phyloP scores from a whole-genome alignment of 768 basidiomycete species.

The Crepidotus variabilis region DNA sequence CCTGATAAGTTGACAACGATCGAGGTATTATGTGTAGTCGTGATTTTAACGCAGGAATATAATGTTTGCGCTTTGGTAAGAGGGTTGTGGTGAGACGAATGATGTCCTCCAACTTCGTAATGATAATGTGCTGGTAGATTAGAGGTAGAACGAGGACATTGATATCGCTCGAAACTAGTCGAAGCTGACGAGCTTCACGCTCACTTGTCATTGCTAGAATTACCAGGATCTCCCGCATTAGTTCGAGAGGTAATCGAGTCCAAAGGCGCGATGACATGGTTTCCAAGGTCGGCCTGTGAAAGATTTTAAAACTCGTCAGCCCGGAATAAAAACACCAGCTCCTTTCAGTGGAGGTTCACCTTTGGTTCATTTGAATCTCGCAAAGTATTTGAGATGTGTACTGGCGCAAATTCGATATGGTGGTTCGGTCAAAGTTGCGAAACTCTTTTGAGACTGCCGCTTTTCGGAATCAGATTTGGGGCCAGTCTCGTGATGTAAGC shows the following conservation, averaged over 20 bases:
- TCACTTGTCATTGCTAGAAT: conserved; percentile 21
- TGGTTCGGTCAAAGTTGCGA: background rate
- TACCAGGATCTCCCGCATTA: conserved; percentile 29
- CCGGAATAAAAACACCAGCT: background rate
- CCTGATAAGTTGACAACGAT: conserved; percentile 26
- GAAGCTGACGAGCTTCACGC: conserved; percentile 23
- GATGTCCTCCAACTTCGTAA: conserved; percentile 25
- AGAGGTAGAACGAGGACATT: conserved; percentile 32
- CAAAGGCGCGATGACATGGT: conserved; percentile 18
- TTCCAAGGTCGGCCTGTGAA: background rate
- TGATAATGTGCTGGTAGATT: conserved; percentile 25
- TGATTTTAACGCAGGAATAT: conserved; percentile 24
- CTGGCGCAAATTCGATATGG: background rate
- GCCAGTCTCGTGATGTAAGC: background rate
- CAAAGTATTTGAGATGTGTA: background rate
- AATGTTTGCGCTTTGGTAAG: conserved; percentile 23
- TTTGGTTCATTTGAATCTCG: background rate
- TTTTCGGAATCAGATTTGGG: background rate
- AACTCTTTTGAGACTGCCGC: background rate
- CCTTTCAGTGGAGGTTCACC: background rate
- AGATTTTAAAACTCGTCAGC: background rate
- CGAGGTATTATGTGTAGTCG: conserved; percentile 24
- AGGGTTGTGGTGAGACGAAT: conserved; percentile 25
- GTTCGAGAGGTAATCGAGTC: conserved; percentile 28
- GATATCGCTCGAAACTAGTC: conserved; percentile 28